phyloP scores from a whole-genome alignment of 306 rosid species.

The Luffa acutangula region DNA sequence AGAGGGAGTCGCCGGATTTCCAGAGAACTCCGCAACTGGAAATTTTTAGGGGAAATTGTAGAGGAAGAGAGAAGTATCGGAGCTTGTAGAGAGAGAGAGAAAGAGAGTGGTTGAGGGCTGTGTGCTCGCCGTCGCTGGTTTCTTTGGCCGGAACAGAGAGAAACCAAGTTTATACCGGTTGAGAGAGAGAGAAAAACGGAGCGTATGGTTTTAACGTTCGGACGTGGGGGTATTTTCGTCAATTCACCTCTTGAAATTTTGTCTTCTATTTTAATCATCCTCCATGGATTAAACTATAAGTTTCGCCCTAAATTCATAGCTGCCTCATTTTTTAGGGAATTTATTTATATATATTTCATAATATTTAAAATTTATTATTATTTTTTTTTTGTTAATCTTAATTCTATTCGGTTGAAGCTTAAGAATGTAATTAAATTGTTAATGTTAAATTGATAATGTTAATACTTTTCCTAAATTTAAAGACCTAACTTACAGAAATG shows the following conservation, averaged over 20 bases:
- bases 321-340: too few relatives aligned
- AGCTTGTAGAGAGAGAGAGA: not conserved
- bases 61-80: not conserved
- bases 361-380: too few relatives aligned
- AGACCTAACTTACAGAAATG: too few relatives aligned
- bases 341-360: too few relatives aligned
- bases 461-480: too few relatives aligned
- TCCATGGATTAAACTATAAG: not conserved
- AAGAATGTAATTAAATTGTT: too few relatives aligned
- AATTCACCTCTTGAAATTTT: not conserved
- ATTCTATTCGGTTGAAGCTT: too few relatives aligned
- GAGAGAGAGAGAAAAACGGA: constrained; percentile 8
- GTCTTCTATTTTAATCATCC: not conserved
- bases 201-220: constrained; percentile 62
- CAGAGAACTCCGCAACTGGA: not conserved
- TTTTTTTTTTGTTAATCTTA: too few relatives aligned
- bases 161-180: constrained; percentile 29
- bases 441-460: too few relatives aligned
- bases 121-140: not conserved
- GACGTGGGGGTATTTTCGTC: constrained; percentile 2
- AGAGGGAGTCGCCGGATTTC: not conserved
- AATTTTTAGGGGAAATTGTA: not conserved
- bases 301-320: not conserved
- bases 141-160: constrained; percentile 32
- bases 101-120: not conserved